Evolutionary conservation across 176 grass and related monocot species (phyloP), one percentile per base, ranked within the genome.

Genomic region (Raddia guianensis): DNA sequence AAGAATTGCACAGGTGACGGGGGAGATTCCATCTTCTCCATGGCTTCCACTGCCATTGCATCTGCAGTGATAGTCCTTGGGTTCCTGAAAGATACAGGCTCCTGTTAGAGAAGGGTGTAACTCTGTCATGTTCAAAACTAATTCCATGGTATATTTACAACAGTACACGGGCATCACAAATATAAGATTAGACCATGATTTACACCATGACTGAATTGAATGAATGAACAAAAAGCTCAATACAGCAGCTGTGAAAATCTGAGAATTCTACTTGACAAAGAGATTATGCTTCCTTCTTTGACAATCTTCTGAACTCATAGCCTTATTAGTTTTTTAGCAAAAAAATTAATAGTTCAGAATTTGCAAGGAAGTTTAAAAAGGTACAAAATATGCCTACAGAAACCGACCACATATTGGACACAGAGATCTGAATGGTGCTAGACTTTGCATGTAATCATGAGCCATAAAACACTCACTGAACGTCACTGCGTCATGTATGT

Each of bases 1-100:
- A 99, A 90, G 76, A 95, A 99, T 79, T 95, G 96, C 64, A 99
- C 96, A 13, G 92, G 84, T 63, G 96, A 99, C 70, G 91, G 91
- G 12, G 92, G 90, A 5, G 86, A 90, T 54, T 97, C 95, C 92
- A 97, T 97, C 76, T 77, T 90, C 87, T 86, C 88, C 96, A 98
- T 98, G 18, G 92, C 92, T 77, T 93, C 79, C 14, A 93, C 88
- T 4, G 92, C 90, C 96, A 95, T 98, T 68, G 86, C 96, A 68
- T 95, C 90, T 9, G 90, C 81, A 5, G 75, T 91, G 53, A 95
- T 98, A 65, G 92, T 91, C 77, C 92, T 98, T 48, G 96, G 96
- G 61, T 86, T 89, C 68, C 87, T 99, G 82, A 35, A 8, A 18
- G n/a, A 74, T 48, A 16, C 64, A 49, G 64, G 70, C 42, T 42